These are phyloP conservation scores for Hypoxylon subgilvum DNA, from an alignment of 495 filamentous ascomycete species.

Conservation along the genomic window DNA sequence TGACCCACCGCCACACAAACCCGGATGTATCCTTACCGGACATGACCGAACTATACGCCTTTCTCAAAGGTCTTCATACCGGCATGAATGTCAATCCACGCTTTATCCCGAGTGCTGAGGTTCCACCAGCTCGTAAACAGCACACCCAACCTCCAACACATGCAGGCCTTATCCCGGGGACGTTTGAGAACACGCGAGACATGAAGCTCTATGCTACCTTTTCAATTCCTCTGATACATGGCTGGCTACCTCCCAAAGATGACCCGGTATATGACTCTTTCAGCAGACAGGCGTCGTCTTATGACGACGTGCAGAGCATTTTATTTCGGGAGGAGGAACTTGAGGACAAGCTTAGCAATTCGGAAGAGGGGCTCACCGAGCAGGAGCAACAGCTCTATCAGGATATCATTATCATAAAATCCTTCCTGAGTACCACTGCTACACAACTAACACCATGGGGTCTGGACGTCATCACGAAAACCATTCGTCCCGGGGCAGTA, in stretches of 20 bases:
- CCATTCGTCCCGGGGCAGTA: conserved; percentile 71
- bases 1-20: conserved; percentile 62
- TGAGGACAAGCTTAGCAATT: conserved; percentile 72
- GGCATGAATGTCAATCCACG: conserved; percentile 98
- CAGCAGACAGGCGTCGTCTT: conserved; percentile 72
- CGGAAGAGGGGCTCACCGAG: conserved; percentile 54
- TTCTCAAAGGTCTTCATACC: conserved; percentile 87
- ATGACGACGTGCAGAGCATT: conserved; percentile 89
- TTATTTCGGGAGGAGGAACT: conserved; percentile 87
- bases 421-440: conserved; percentile 75
- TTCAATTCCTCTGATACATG: conserved; percentile 86
- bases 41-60: conserved; percentile 82
- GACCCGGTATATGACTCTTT: conserved; percentile 70
- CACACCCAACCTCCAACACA: conserved; percentile 53
- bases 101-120: conserved; percentile 62
- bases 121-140: conserved; percentile 51
- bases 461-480: conserved; percentile 69
- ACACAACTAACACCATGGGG: conserved; percentile 88
- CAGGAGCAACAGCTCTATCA: conserved; percentile 76
- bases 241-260: conserved; percentile 77
- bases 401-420: conserved; percentile 81
- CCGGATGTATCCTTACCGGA: conserved; percentile 69
- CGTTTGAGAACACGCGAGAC: conserved; percentile 81
- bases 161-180: conserved; percentile 62
- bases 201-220: conserved; percentile 89